These are phyloP conservation scores for Quercus glauca DNA, from an alignment of 306 rosid genomes.

Conservation along the genomic window DNA sequence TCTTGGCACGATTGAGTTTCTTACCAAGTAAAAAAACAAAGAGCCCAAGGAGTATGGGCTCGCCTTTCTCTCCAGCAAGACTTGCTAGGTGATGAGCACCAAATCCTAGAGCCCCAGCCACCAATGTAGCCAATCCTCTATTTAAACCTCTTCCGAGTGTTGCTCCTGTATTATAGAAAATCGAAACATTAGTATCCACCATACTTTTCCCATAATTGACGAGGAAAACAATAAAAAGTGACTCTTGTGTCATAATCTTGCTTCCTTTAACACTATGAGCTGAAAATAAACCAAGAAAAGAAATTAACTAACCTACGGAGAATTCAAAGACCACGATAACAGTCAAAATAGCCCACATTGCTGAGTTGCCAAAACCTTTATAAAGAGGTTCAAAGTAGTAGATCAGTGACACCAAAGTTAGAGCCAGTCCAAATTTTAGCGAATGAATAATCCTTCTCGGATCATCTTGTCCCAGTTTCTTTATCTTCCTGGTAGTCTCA, in stretches of 20 bases:
- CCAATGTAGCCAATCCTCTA: slow-evolving; percentile 30
- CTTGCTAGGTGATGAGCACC: slow-evolving; percentile 18
- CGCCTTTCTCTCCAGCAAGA: slow-evolving; percentile 2
- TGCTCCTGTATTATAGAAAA: slow-evolving; percentile 23
- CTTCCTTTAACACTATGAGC: too few species aligned
- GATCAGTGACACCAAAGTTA: slow-evolving; percentile 29
- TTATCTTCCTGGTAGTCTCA: slow-evolving; percentile 10
- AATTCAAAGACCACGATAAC: slow-evolving; percentile 35
- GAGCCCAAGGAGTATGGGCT: slow-evolving; percentile 19
- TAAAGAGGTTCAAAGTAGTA: slow-evolving; percentile 32
- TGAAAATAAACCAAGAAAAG: too few species aligned
- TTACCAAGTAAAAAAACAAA: slow-evolving; percentile 21
- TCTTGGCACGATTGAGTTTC: background rate
- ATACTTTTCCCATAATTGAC: background rate
- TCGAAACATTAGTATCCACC: too few species aligned
- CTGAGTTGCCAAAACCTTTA: slow-evolving; percentile 16
- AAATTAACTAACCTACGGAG: slow-evolving; percentile 28
- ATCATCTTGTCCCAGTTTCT: slow-evolving; percentile 44
- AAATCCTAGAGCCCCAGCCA: slow-evolving; percentile 28
- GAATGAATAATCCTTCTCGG: slow-evolving; percentile 43
- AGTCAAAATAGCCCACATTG: slow-evolving; percentile 44
- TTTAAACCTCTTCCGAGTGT: slow-evolving; percentile 35
- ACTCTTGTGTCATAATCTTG: too few species aligned
- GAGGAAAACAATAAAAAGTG: background rate
- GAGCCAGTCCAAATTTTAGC: slow-evolving; percentile 35